Evolutionary conservation across 768 basidiomycete genomes (phyloP).

Genomic region (Lepiota brunneoincarnata): DNA sequence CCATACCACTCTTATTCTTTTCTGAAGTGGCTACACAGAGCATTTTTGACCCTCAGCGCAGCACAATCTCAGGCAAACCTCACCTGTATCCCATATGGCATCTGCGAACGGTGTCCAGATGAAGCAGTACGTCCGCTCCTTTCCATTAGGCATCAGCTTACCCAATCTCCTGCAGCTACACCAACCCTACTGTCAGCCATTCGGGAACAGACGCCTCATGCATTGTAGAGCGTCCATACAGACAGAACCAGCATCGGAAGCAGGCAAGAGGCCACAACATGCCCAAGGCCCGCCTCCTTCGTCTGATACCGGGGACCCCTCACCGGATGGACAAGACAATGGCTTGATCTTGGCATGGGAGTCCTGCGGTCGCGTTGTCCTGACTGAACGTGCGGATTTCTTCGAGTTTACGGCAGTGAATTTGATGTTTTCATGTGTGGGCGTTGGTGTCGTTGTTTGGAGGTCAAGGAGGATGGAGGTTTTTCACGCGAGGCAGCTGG

Average conservation of each 20-base stretch:
- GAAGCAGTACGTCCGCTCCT: constrained; percentile 47
- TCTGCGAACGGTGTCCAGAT: constrained; percentile 61
- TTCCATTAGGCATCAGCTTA: not conserved
- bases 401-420: constrained; percentile 91
- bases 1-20: too few relatives aligned
- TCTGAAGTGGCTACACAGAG: too few relatives aligned
- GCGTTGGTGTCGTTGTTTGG: constrained; percentile 63
- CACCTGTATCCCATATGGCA: constrained; percentile 53
- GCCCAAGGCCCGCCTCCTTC: constrained; percentile 19
- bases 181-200: constrained; percentile 94
- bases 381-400: constrained; percentile 80
- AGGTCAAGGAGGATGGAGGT: constrained; percentile 49
- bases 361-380: constrained; percentile 84
- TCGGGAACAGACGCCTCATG: constrained; percentile 87
- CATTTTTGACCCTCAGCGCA: not conserved
- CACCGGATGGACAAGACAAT: too few relatives aligned
- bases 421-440: constrained; percentile 62
- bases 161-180: constrained; percentile 47
- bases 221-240: constrained; percentile 75
- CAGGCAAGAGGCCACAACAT: not conserved
- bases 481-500: constrained; percentile 72
- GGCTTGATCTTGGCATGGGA: constrained; percentile 86
- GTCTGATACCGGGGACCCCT: constrained; percentile 12
- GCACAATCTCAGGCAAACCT: constrained; percentile 20
- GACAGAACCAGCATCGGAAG: too few relatives aligned